Percentiles rank a stretch among this genome's conserved stretches.
These are phyloP conservation scores for Stipa capillata DNA, from an alignment of 176 grass and related monocot species.

Conservation along the genomic window DNA sequence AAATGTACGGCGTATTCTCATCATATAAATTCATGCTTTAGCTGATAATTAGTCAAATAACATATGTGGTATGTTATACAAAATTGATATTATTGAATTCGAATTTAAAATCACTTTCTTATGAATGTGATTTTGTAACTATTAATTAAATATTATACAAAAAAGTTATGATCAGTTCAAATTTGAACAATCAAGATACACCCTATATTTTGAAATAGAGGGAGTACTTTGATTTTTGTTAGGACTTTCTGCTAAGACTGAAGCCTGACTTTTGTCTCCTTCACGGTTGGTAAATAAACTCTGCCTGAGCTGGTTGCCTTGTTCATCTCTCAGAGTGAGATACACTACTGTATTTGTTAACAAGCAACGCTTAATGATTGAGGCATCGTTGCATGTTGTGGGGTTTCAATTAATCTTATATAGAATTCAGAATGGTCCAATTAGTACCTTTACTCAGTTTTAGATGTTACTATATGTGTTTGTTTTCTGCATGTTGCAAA, in stretches of 20 bases:
- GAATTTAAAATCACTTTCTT: too few relatives aligned
- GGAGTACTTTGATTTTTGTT: background rate
- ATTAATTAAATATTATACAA: too few relatives aligned
- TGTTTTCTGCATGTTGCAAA: background rate
- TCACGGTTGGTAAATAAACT: background rate
- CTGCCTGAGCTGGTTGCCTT: background rate
- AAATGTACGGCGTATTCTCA: too few relatives aligned
- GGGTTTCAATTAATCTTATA: background rate
- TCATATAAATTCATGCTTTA: too few relatives aligned
- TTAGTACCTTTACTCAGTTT: conserved; percentile 12
- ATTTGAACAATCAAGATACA: too few relatives aligned
- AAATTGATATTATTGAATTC: too few relatives aligned
- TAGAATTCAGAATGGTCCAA: conserved; percentile 1
- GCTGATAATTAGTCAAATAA: too few relatives aligned
- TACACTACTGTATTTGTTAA: background rate
- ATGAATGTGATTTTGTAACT: too few relatives aligned
- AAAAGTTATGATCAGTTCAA: too few relatives aligned
- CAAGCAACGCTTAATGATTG: conserved; percentile 3
- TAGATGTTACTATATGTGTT: background rate
- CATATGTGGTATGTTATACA: too few relatives aligned
- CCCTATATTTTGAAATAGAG: too few relatives aligned
- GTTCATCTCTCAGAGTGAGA: background rate
- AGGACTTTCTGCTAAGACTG: background rate
- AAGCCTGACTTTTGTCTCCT: background rate
- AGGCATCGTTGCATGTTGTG: background rate